phyloP scores from a whole-genome alignment of 306 rosid genomes.

The Casuarina glauca region DNA sequence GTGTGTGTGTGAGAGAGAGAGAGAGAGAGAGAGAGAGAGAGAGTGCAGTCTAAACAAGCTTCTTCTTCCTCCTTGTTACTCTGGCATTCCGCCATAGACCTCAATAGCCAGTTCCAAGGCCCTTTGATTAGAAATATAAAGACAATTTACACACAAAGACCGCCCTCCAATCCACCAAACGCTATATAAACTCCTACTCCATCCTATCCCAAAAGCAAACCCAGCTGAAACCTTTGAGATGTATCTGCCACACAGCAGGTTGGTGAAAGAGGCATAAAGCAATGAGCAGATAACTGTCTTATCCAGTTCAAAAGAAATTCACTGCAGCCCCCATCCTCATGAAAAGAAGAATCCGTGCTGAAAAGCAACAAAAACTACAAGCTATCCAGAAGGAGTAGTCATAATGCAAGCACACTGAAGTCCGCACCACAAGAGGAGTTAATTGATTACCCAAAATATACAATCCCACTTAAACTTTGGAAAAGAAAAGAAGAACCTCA shows the following conservation, averaged over 20 bases:
- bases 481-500: not conserved
- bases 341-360: not conserved
- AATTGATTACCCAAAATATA: not conserved
- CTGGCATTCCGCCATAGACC: not conserved
- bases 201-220: not conserved
- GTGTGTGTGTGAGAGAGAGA: too few species aligned
- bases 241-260: not conserved
- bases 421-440: not conserved
- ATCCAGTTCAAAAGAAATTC: not conserved
- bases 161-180: conserved; percentile 19
- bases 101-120: not conserved
- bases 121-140: not conserved
- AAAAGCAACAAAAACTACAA: not conserved
- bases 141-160: not conserved
- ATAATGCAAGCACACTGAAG: not conserved
- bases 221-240: not conserved
- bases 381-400: not conserved
- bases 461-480: not conserved
- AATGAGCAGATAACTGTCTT: not conserved
- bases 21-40: too few species aligned
- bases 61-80: not conserved
- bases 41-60: not conserved
- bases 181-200: not conserved
- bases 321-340: not conserved
- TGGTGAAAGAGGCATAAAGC: not conserved